A percentile compares a stretch with the other conserved stretches of the same genome.
Evolutionary conservation across 768 basidiomycete species (phyloP).

Genomic region (Tylopilus felleus): DNA sequence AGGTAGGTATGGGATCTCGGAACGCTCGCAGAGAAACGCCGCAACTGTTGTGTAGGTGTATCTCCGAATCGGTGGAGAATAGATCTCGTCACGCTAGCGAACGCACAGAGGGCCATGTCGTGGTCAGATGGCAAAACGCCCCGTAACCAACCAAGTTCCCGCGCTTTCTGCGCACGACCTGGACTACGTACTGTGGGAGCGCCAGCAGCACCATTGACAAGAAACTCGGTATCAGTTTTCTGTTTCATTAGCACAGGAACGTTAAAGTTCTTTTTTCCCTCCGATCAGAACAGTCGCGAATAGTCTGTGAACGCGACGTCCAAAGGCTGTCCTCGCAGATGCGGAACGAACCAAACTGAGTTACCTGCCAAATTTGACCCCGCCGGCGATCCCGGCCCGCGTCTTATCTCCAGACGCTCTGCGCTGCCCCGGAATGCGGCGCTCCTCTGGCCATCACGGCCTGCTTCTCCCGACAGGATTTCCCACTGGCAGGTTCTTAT

Average conservation of each 20-base stretch:
- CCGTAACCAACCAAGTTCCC: background rate
- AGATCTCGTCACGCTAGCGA: background rate
- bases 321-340: background rate
- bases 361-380: constrained; percentile 10
- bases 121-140: background rate
- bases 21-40: constrained; percentile 9
- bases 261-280: background rate
- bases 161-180: background rate
- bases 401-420: background rate
- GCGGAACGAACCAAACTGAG: background rate
- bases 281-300: background rate
- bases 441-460: background rate
- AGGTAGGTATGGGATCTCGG: constrained; percentile 27
- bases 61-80: background rate
- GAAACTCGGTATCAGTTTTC: background rate
- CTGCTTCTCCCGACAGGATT: background rate
- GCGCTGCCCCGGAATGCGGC: background rate
- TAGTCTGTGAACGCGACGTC: background rate
- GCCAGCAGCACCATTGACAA: background rate
- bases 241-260: background rate
- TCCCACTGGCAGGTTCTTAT: background rate
- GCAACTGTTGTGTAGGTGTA: constrained; percentile 1
- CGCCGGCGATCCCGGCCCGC: constrained; percentile 2
- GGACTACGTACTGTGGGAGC: constrained; percentile 1
- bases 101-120: background rate